Evolutionary conservation across 2,329 filamentous ascomycete genomes (phyloP).

Genomic region (Beauveria scarabaeidicola): DNA sequence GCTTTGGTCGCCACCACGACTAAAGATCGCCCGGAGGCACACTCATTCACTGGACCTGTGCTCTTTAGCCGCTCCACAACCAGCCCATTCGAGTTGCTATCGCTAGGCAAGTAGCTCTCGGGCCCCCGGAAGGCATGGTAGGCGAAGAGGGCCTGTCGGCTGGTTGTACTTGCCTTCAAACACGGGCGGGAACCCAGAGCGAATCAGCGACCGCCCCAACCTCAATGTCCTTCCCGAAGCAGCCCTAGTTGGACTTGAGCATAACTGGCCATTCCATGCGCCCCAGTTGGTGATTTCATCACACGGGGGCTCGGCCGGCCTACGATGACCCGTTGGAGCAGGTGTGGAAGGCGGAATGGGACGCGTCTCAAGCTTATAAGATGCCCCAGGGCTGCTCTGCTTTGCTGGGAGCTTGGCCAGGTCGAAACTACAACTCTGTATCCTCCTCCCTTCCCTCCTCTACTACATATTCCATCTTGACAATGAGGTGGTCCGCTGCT

Average conservation of each 20-base stretch:
- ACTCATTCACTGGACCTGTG: background rate
- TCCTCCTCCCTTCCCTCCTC: background rate
- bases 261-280: background rate
- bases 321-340: background rate
- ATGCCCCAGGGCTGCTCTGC: background rate
- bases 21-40: background rate
- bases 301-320: background rate
- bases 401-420: background rate
- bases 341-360: background rate
- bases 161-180: background rate
- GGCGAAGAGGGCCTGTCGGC: background rate
- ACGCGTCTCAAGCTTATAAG: constrained; percentile 1
- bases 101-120: background rate
- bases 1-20: background rate
- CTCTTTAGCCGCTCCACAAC: background rate
- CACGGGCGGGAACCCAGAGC: background rate
- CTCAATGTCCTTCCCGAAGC: constrained; percentile 6
- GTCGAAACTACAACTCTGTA: background rate
- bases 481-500: constrained; percentile 8
- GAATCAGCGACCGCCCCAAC: background rate
- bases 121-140: background rate
- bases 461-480: background rate
- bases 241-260: background rate
- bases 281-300: constrained; percentile 1
- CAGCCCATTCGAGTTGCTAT: background rate